Conservation (phyloP, 306 rosid species). For the Casuarina cunninghamiana region DNA sequence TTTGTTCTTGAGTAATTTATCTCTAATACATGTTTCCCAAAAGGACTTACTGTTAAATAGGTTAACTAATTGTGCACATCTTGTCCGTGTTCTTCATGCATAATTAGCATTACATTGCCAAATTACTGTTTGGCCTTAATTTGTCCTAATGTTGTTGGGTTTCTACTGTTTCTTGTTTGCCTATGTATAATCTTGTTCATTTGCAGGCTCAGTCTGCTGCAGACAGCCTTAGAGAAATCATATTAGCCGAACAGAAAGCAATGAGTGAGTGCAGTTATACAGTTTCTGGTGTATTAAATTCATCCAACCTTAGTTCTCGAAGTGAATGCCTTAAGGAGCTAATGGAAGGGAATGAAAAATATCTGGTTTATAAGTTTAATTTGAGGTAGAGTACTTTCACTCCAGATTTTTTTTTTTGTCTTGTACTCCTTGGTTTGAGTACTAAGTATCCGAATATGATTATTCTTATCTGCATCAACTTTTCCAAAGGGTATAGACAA, state of each 20-base stretch:
- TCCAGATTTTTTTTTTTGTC: constrained; percentile 1
- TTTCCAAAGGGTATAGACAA: neutral
- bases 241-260: constrained; percentile 58
- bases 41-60: neutral
- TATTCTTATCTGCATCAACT: neutral
- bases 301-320: constrained; percentile 53
- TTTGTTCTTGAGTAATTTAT: neutral
- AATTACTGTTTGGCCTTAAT: neutral
- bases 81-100: neutral
- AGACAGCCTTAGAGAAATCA: constrained; percentile 58
- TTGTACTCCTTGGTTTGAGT: neutral
- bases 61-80: neutral
- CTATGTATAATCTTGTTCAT: constrained; percentile 21
- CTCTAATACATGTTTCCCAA: neutral
- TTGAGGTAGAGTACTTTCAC: constrained; percentile 50
- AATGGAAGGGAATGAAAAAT: constrained; percentile 47
- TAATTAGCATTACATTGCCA: neutral
- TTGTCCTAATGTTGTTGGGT: neutral
- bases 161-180: neutral
- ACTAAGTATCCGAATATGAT: neutral
- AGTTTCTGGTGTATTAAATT: constrained; percentile 77
- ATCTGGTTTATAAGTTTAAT: constrained; percentile 58
- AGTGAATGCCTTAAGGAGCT: constrained; percentile 60
- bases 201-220: constrained; percentile 55
- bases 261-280: constrained; percentile 49